phyloP scores from a whole-genome alignment of 2,329 filamentous ascomycete species.

The Trichoderma atroviride region DNA sequence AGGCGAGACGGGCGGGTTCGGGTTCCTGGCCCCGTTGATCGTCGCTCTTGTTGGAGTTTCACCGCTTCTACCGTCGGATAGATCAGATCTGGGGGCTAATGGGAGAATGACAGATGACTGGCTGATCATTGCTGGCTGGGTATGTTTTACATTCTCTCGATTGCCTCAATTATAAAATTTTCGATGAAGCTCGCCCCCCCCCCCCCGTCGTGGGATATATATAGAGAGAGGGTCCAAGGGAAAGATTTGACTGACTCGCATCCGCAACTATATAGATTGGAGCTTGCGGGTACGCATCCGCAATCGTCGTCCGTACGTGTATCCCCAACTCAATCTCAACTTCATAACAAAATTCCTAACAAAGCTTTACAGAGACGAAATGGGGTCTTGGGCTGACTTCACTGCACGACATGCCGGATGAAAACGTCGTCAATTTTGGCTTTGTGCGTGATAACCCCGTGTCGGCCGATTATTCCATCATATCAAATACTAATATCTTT shows the following conservation, averaged over 20 bases:
- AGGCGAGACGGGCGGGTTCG: no score
- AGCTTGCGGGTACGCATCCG: conserved; percentile 40
- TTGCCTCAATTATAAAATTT: background rate
- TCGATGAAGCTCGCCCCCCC: no score
- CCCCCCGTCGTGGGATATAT: background rate
- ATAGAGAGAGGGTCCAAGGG: background rate
- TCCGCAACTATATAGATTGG: conserved; percentile 32
- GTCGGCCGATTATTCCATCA: background rate
- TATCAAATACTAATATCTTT: background rate
- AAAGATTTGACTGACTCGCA: conserved; percentile 7
- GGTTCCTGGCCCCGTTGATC: background rate
- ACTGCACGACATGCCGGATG: conserved; percentile 41
- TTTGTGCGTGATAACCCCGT: conserved; percentile 30
- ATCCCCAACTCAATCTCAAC: background rate
- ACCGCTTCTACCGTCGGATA: background rate
- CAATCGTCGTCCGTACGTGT: conserved; percentile 43
- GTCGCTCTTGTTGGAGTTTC: background rate
- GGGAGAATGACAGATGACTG: conserved; percentile 28
- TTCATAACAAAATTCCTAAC: background rate
- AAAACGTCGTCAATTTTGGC: conserved; percentile 46
- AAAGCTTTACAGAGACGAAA: conserved; percentile 43
- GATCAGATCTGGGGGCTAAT: background rate
- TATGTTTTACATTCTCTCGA: conserved; percentile 29
- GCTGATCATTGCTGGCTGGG: conserved; percentile 34
- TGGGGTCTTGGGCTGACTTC: conserved; percentile 45